These are phyloP conservation scores for Vanderwaltozyma yarrowii DNA, from an alignment of 805 yeast species.

Conservation along the genomic window DNA sequence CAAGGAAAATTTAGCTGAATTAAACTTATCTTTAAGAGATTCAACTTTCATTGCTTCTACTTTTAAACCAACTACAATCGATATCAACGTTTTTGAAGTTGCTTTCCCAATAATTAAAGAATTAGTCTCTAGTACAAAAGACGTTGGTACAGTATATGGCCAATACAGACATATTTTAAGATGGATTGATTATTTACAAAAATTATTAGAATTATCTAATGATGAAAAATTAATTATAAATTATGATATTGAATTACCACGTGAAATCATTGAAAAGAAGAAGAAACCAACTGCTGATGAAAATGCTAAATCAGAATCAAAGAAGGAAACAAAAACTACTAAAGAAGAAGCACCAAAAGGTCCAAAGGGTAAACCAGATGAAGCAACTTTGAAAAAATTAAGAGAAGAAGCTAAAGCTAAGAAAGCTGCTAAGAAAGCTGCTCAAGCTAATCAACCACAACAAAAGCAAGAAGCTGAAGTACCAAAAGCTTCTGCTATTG, in stretches of 20 bases:
- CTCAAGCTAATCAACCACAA: conserved; percentile 40
- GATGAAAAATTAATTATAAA: conserved; percentile 51
- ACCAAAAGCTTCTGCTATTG: conserved; percentile 76
- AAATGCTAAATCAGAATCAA: conserved; percentile 10
- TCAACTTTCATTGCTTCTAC: conserved; percentile 65
- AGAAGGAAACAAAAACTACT: conserved; percentile 10
- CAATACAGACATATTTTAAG: conserved; percentile 75
- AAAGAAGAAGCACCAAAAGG: conserved; percentile 26
- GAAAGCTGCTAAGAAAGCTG: conserved; percentile 48
- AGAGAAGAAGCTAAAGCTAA: conserved; percentile 50
- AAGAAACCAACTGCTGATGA: conserved; percentile 37
- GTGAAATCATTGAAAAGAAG: conserved; percentile 55
- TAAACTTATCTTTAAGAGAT: conserved; percentile 61
- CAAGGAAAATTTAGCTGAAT: conserved; percentile 41
- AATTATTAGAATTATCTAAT: conserved; percentile 45
- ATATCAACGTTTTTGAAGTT: conserved; percentile 56
- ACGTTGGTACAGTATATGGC: conserved; percentile 41
- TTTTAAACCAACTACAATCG: conserved; percentile 51
- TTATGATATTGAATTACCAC: conserved; percentile 54
- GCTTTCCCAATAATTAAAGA: conserved; percentile 50
- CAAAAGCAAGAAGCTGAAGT: conserved; percentile 39
- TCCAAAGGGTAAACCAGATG: conserved; percentile 38
- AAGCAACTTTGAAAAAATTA: conserved; percentile 36
- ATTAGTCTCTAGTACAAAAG: conserved; percentile 40
- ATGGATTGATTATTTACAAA: conserved; percentile 87